Percentiles rank a stretch among this genome's conserved stretches.
phyloP scores from a whole-genome alignment of 805 yeast genomes.

The Yamadazyma philogaea region DNA sequence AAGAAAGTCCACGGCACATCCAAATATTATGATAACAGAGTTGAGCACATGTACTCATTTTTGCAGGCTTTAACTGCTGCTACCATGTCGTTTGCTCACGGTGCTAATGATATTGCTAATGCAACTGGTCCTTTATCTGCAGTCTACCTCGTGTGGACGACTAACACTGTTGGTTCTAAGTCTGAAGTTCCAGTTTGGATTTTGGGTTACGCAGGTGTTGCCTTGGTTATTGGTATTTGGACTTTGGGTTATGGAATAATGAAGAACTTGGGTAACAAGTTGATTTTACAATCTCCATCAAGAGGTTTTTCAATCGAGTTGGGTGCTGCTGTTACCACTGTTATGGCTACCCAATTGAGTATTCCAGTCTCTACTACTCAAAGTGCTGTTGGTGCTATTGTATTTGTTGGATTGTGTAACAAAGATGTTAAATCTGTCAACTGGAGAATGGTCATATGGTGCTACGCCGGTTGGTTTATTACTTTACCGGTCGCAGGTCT shows the following conservation, averaged over 20 bases:
- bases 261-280: conserved; percentile 67
- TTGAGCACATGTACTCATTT: conserved; percentile 65
- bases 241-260: conserved; percentile 69
- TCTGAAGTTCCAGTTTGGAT: conserved; percentile 71
- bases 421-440: conserved; percentile 59
- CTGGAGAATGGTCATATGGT: conserved; percentile 75
- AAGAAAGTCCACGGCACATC: conserved; percentile 53
- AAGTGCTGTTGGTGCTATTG: conserved; percentile 75
- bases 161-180: conserved; percentile 44
- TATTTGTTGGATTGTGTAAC: conserved; percentile 72
- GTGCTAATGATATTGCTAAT: conserved; percentile 75
- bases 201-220: conserved; percentile 62
- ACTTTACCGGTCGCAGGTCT: conserved; percentile 75
- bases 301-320: conserved; percentile 75
- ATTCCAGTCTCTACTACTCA: conserved; percentile 80
- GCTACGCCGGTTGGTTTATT: conserved; percentile 68
- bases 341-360: conserved; percentile 68
- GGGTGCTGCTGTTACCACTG: conserved; percentile 74
- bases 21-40: conserved; percentile 65
- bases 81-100: conserved; percentile 81
- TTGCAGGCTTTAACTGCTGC: conserved; percentile 71
- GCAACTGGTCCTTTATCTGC: conserved; percentile 76
- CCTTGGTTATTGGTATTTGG: conserved; percentile 68
- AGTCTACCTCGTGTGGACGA: conserved; percentile 58
- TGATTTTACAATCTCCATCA: conserved; percentile 73